phyloP scores from a whole-genome alignment of 148 eudicot species.

The Camellia japonica region DNA sequence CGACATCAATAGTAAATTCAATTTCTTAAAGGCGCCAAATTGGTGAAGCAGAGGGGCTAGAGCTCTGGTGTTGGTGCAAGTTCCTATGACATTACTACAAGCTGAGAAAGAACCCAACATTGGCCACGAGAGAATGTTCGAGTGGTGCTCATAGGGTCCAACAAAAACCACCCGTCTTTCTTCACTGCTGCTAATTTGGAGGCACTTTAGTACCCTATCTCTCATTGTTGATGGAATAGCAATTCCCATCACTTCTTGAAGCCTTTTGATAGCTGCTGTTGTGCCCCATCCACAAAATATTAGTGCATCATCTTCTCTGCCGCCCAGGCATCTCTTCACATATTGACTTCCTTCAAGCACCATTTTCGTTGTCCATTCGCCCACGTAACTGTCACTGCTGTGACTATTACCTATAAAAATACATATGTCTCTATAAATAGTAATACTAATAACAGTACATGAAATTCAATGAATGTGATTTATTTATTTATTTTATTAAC shows the following conservation, averaged over 20 bases:
- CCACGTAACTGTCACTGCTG: constrained; percentile 44
- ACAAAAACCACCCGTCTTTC: constrained; percentile 64
- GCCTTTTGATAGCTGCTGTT: constrained; percentile 41
- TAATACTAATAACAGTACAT: background rate
- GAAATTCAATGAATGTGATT: no score
- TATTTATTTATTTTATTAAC: no score
- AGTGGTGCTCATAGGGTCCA: constrained; percentile 69
- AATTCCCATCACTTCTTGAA: constrained; percentile 60
- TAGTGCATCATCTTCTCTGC: constrained; percentile 29
- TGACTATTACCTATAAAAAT: constrained; percentile 37
- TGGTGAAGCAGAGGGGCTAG: constrained; percentile 36
- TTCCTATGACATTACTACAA: constrained; percentile 62
- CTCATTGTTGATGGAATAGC: constrained; percentile 35
- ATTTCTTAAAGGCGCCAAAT: constrained; percentile 27
- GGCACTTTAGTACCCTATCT: constrained; percentile 16
- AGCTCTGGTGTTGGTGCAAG: constrained; percentile 27
- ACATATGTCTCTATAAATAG: background rate
- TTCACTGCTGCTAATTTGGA: constrained; percentile 6
- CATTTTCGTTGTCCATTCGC: constrained; percentile 35
- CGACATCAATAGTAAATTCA: no score
- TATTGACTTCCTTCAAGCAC: constrained; percentile 26
- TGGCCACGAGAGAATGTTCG: constrained; percentile 68
- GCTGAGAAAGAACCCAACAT: constrained; percentile 65
- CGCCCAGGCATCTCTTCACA: constrained; percentile 40
- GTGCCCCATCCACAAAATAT: constrained; percentile 44